Conservation (phyloP, 805 yeast genomes). For the Ogataea wickerhamii region DNA sequence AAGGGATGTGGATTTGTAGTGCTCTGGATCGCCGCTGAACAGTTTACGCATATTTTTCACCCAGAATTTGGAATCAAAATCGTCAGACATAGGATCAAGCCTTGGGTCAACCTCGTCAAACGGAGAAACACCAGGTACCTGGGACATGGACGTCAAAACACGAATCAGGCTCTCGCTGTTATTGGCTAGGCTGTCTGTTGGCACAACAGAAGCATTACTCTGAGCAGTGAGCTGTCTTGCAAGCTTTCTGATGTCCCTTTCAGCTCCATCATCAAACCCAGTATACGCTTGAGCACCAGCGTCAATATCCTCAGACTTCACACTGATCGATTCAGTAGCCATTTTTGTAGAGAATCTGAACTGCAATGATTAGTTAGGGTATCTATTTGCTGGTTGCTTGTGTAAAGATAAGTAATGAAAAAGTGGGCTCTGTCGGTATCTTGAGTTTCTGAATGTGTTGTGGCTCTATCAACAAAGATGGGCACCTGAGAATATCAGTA, state of each 20-base stretch:
- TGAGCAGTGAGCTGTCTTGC: constrained; percentile 38
- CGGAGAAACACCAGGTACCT: constrained; percentile 47
- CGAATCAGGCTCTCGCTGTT: constrained; percentile 23
- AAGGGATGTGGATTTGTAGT: constrained; percentile 56
- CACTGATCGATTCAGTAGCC: constrained; percentile 24
- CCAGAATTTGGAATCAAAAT: constrained; percentile 62
- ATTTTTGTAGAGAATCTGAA: too few species aligned
- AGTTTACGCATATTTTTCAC: constrained; percentile 59
- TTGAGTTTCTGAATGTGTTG: too few species aligned
- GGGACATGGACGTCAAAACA: constrained; percentile 47
- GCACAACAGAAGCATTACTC: constrained; percentile 5
- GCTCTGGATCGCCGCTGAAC: constrained; percentile 52
- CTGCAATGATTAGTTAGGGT: too few species aligned
- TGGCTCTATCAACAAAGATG: too few species aligned
- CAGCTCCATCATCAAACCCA: constrained; percentile 37
- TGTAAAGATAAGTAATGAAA: too few species aligned
- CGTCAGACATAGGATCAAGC: constrained; percentile 57
- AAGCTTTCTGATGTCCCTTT: constrained; percentile 35
- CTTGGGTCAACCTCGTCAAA: constrained; percentile 34
- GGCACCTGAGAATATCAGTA: too few species aligned
- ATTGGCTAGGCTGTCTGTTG: constrained; percentile 3
- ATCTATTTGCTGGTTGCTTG: too few species aligned
- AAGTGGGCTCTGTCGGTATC: too few species aligned
- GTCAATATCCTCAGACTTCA: constrained; percentile 18
- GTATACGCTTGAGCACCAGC: constrained; percentile 20